Base-by-base conservation (phyloP, 352 stramenopile genomes). In the Globisporangium paddicum region DNA sequence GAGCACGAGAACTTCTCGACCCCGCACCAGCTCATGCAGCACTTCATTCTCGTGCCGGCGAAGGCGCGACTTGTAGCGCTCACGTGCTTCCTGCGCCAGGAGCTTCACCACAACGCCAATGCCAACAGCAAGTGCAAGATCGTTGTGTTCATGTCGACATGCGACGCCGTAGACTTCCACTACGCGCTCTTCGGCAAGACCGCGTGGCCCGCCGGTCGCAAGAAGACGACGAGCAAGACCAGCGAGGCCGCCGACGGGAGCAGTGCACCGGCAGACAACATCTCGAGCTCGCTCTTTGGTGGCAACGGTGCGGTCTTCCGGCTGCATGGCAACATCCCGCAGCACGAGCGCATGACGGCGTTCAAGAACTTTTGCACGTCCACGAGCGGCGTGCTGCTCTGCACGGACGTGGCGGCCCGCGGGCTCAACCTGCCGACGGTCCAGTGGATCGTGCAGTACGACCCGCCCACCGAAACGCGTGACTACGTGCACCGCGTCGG, bases 401-500 rank as follows among this genome's bases (percentile, higher is more conserved):
- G 97, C 32, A 99, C 97, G 11, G 97, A 99, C 81, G 96, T 99
- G 14, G 97, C 97, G 7, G 91, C 97, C 14, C 87, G 97, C 66
- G 98, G 98, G 48, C 79, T 99, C 16, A 98, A 99, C 75, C 96
- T 99, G 74, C 89, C 87, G 23, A 95, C 98, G 35, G 96, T 99
- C 18, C 96, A 95, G 46, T 93, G 91, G 82, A 93, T 96, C 75
- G 93, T 99, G 41, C 98, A 99, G 67, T 99, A 98, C 75, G 97
- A 99, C 72, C 89, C 98, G 35, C 96, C 98, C 14, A 98, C 90
- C 34, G 98, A 99, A 79, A 98, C 98, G 38, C 96, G 98, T 51
- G 93, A 98, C 73, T 99, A 99, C 73, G 96, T 99, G 11, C 98
- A 99, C 80, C 87, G 98, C 63, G 98, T 99, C 64, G 98, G 98